These are phyloP conservation scores for Penicillium sp. DNA, from an alignment of 2,329 filamentous ascomycete species.

Conservation along the genomic window DNA sequence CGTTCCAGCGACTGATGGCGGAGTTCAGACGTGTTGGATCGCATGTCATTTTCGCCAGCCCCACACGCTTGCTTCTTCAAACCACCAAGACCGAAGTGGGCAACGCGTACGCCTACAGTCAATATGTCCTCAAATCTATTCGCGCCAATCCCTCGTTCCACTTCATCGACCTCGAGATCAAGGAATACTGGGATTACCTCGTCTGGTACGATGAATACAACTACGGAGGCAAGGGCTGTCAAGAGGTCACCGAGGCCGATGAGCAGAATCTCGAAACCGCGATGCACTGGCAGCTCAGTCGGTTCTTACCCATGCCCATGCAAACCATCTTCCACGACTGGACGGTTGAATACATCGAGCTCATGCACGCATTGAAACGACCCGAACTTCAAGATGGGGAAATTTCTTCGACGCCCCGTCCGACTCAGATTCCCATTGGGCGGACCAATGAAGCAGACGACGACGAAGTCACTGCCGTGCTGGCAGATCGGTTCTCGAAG, in stretches of 20 bases:
- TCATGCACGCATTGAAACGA: slow-evolving; percentile 87
- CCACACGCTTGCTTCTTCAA: slow-evolving; percentile 86
- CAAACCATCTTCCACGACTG: slow-evolving; percentile 87
- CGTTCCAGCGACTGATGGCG: slow-evolving; percentile 93
- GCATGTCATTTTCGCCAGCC: slow-evolving; percentile 90
- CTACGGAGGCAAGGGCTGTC: slow-evolving; percentile 91
- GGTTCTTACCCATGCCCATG: slow-evolving; percentile 78
- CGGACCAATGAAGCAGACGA: slow-evolving; percentile 61
- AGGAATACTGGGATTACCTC: slow-evolving; percentile 98
- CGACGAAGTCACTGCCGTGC: slow-evolving; percentile 64
- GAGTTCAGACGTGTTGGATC: slow-evolving; percentile 95
- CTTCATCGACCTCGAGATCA: slow-evolving; percentile 95
- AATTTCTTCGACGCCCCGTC: slow-evolving; percentile 60
- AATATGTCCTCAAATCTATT: slow-evolving; percentile 98
- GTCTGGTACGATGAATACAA: slow-evolving; percentile 99
- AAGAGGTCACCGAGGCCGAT: slow-evolving; percentile 73
- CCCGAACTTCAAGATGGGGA: slow-evolving; percentile 57
- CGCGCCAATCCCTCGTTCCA: slow-evolving; percentile 94
- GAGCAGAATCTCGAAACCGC: slow-evolving; percentile 83
- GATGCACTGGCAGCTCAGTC: slow-evolving; percentile 98
- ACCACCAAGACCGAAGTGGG: slow-evolving; percentile 96
- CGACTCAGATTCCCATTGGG: slow-evolving; percentile 63
- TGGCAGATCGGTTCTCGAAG: slow-evolving; percentile 82
- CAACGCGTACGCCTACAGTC: slow-evolving; percentile 93
- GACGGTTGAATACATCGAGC: slow-evolving; percentile 90